phyloP scores from a whole-genome alignment of 345 rosid species.

The Clausena lansium region DNA sequence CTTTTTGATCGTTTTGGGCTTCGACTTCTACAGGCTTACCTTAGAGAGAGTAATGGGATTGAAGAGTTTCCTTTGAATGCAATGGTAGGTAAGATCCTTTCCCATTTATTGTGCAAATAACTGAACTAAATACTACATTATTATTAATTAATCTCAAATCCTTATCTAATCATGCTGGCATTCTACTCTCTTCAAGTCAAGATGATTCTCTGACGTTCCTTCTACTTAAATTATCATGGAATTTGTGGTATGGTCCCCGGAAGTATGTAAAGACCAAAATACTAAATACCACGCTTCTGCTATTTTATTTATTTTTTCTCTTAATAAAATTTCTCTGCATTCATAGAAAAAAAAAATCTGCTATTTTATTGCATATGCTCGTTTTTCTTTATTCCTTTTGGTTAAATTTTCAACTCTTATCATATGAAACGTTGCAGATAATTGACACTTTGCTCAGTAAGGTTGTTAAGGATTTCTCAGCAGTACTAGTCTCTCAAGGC shows the following conservation, averaged over 20 bases:
- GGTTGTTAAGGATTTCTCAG: conserved; percentile 86
- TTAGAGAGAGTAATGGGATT: conserved; percentile 59
- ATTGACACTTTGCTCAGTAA: conserved; percentile 77
- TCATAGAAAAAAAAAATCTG: too few relatives aligned
- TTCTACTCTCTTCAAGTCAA: background rate
- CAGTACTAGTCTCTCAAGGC: conserved; percentile 84
- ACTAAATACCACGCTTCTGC: background rate
- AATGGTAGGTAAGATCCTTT: conserved; percentile 78
- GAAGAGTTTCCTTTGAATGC: conserved; percentile 82
- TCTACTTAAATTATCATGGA: background rate
- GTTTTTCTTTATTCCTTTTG: background rate
- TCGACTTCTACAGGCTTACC: conserved; percentile 79
- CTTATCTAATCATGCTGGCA: too few relatives aligned
- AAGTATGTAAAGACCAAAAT: background rate
- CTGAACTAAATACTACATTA: background rate
- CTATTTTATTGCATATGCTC: conserved; percentile 5
- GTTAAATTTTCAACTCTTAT: background rate
- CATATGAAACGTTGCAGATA: conserved; percentile 41
- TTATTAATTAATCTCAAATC: background rate
- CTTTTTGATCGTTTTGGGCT: conserved; percentile 85
- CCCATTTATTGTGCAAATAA: background rate
- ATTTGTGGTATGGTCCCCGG: background rate
- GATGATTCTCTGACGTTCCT: background rate
- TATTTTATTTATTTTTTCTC: background rate
- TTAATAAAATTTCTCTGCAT: too few relatives aligned